Evolutionary conservation across 129 eudicot genomes (phyloP).

Genomic region (Flaveria trinervia): DNA sequence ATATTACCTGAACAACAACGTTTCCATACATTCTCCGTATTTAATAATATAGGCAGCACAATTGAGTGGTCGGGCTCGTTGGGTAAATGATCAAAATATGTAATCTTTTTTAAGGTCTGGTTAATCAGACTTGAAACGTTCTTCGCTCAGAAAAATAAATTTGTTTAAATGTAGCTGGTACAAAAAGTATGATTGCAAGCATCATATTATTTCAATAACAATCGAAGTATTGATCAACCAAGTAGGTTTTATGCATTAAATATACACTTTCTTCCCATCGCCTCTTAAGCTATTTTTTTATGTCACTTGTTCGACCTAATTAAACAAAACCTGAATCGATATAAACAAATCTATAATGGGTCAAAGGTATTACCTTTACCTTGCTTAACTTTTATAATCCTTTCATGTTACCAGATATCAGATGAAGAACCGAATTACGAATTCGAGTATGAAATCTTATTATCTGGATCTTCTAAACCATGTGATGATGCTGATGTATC

Average conservation of each 20-base stretch:
- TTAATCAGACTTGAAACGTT: background rate
- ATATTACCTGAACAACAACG: conserved; percentile 71
- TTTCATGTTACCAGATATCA: conserved; percentile 23
- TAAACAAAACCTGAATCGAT: background rate
- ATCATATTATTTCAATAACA: background rate
- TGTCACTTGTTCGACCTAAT: background rate
- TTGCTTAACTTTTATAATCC: background rate
- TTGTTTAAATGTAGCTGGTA: no score
- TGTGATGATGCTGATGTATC: conserved; percentile 65
- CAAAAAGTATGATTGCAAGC: background rate
- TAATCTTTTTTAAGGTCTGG: background rate
- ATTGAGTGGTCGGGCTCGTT: background rate
- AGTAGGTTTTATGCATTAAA: background rate
- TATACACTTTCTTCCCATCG: background rate
- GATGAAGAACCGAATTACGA: conserved; percentile 75
- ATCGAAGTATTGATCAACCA: background rate
- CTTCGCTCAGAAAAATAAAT: background rate
- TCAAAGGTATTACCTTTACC: background rate
- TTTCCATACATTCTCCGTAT: conserved; percentile 12
- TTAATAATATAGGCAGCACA: background rate
- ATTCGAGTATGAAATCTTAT: conserved; percentile 71
- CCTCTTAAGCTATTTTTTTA: no score
- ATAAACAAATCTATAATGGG: background rate
- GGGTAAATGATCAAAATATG: background rate
- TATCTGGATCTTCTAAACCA: conserved; percentile 77